These are phyloP conservation scores for Leishmania guyanensis DNA, from an alignment of 208 protist species.

Conservation along the genomic window DNA sequence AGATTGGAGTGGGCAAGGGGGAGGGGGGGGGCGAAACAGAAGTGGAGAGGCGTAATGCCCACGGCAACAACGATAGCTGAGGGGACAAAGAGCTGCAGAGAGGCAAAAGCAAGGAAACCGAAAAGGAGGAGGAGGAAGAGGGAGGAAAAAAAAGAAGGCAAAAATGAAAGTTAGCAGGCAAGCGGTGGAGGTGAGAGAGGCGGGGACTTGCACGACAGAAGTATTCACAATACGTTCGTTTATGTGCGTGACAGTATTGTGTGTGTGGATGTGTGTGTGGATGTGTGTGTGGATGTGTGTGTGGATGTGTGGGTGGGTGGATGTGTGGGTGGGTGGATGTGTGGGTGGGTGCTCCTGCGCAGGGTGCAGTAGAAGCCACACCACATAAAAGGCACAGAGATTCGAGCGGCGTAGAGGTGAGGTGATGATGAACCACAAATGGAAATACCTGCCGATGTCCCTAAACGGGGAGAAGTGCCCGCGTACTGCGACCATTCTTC, in stretches of 20 bases:
- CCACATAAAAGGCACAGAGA: neutral
- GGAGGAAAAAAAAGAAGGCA: neutral
- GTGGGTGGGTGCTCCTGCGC: neutral
- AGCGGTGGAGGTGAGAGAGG: too few relatives aligned
- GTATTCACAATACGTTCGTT: too few relatives aligned
- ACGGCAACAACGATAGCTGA: neutral
- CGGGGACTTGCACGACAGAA: too few relatives aligned
- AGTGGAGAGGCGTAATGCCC: neutral
- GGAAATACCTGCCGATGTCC: neutral
- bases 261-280: neutral
- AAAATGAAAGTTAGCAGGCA: neutral
- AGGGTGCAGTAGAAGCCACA: neutral
- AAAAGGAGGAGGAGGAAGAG: neutral
- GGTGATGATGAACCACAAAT: neutral
- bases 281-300: neutral
- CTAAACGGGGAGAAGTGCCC: neutral
- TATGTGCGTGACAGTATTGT: too few relatives aligned
- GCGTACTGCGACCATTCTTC: neutral
- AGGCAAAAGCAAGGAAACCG: neutral
- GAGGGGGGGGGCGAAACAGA: neutral
- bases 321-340: neutral
- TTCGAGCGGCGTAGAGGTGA: neutral
- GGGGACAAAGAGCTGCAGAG: neutral
- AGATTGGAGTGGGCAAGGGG: neutral
- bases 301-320: neutral